These are phyloP conservation scores for Umbelopsis ramanniana DNA, from an alignment of 192 early-diverging fungal genomes.

Conservation along the genomic window DNA sequence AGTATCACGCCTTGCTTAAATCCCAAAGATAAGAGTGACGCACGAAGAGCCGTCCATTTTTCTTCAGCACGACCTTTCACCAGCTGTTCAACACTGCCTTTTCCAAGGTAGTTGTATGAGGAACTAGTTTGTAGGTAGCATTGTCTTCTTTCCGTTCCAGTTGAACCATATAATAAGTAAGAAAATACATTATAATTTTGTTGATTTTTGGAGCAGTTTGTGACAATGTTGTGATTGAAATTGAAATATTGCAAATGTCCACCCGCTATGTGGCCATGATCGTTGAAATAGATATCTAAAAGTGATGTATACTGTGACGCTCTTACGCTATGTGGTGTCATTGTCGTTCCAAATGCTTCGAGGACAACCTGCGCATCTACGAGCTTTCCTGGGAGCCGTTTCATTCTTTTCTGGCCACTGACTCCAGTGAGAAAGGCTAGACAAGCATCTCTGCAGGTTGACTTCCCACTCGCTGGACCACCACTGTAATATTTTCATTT, in stretches of 20 bases:
- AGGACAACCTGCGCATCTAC: conserved; percentile 72
- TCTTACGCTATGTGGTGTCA: conserved; percentile 68
- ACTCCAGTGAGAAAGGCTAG: conserved; percentile 65
- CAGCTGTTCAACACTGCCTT: conserved; percentile 27
- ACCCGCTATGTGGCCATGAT: conserved; percentile 85
- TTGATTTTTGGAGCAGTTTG: conserved; percentile 64
- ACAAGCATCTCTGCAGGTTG: conserved; percentile 72
- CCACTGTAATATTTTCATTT: conserved; percentile 28
- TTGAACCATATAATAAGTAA: conserved; percentile 84
- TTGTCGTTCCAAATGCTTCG: conserved; percentile 88
- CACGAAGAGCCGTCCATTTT: conserved; percentile 64
- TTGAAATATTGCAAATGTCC: conserved; percentile 85
- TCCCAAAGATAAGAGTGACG: conserved; percentile 60
- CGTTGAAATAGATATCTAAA: conserved; percentile 88
- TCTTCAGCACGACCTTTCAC: conserved; percentile 49
- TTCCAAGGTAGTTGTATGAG: conserved; percentile 56
- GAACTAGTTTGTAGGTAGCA: conserved; percentile 70
- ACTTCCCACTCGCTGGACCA: conserved; percentile 31
- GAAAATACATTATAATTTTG: conserved; percentile 95
- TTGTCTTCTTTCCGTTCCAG: conserved; percentile 71
- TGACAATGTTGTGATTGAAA: conserved; percentile 81
- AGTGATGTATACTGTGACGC: conserved; percentile 82
- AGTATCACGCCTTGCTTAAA: conserved; percentile 68
- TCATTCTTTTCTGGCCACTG: conserved; percentile 67
- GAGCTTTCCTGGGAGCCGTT: conserved; percentile 70